phyloP scores from a whole-genome alignment of 306 rosid genomes.

The Boehmeria nivea region DNA sequence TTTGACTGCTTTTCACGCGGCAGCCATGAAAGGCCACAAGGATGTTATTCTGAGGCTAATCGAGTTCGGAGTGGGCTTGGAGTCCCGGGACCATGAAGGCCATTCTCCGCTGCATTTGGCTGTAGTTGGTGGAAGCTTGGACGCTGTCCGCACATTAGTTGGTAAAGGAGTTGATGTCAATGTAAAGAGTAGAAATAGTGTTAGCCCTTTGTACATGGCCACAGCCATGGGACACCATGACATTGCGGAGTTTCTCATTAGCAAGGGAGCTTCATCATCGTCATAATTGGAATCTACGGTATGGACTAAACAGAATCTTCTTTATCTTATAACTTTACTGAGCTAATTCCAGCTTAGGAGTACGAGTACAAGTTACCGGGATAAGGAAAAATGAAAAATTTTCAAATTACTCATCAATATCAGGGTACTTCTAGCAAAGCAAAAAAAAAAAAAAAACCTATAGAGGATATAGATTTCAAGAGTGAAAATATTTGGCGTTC shows the following conservation, averaged over 20 bases:
- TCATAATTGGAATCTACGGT: background rate
- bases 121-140: slow-evolving; percentile 48
- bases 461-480: background rate
- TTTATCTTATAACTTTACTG: background rate
- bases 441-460: background rate
- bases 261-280: slow-evolving; percentile 35
- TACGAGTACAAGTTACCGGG: too few relatives aligned
- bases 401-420: background rate
- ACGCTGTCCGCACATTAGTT: slow-evolving; percentile 37
- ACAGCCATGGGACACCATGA: slow-evolving; percentile 47
- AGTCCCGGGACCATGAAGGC: slow-evolving; percentile 57
- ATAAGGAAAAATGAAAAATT: too few relatives aligned
- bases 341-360: too few relatives aligned
- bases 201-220: slow-evolving; percentile 63
- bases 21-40: slow-evolving; percentile 69
- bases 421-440: background rate
- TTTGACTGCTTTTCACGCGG: slow-evolving; percentile 66
- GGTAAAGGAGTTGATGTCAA: slow-evolving; percentile 47
- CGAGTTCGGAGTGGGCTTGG: slow-evolving; percentile 48
- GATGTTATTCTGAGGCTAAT: slow-evolving; percentile 42
- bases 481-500: too few relatives aligned
- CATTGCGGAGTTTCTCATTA: slow-evolving; percentile 40
- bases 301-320: background rate
- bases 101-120: slow-evolving; percentile 74
- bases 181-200: slow-evolving; percentile 38